Evolutionary conservation across 129 eudicot genomes (phyloP).

Genomic region (Pseudognaphalium luteoalbum): DNA sequence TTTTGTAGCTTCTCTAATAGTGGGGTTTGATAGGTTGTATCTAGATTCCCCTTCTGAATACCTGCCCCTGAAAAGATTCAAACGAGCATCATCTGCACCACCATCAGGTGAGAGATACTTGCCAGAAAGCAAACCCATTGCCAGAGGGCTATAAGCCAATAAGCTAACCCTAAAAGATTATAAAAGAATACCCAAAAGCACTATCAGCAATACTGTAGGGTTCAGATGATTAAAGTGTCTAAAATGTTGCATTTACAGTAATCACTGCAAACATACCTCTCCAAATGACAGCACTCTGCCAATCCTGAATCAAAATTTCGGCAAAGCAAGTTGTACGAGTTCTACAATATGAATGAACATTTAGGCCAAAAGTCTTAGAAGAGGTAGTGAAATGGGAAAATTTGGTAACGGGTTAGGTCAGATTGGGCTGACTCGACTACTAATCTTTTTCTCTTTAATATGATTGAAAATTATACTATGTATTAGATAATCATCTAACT

Average conservation of each 20-base stretch:
- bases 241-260: neutral
- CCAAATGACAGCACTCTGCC: slow-evolving; percentile 96
- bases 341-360: slow-evolving; percentile 40
- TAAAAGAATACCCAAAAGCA: slow-evolving; percentile 10
- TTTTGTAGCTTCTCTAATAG: slow-evolving; percentile 48
- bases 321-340: slow-evolving; percentile 81
- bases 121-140: slow-evolving; percentile 96
- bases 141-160: slow-evolving; percentile 97
- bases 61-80: slow-evolving; percentile 86
- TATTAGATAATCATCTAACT: neutral
- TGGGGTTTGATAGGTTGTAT: slow-evolving; percentile 60
- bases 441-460: too few species aligned
- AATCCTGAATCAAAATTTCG: slow-evolving; percentile 80
- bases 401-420: neutral
- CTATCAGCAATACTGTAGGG: slow-evolving; percentile 1
- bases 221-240: slow-evolving; percentile 14
- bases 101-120: slow-evolving; percentile 68
- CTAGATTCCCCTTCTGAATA: slow-evolving; percentile 94
- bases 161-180: slow-evolving; percentile 54
- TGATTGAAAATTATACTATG: too few species aligned
- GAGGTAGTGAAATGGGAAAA: neutral
- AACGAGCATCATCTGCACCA: slow-evolving; percentile 80
- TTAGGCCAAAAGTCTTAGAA: slow-evolving; percentile 9
- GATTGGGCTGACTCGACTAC: neutral
- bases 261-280: slow-evolving; percentile 53